Conservation (phyloP, 2,329 filamentous ascomycete genomes). For the Exophiala alcalophila region DNA sequence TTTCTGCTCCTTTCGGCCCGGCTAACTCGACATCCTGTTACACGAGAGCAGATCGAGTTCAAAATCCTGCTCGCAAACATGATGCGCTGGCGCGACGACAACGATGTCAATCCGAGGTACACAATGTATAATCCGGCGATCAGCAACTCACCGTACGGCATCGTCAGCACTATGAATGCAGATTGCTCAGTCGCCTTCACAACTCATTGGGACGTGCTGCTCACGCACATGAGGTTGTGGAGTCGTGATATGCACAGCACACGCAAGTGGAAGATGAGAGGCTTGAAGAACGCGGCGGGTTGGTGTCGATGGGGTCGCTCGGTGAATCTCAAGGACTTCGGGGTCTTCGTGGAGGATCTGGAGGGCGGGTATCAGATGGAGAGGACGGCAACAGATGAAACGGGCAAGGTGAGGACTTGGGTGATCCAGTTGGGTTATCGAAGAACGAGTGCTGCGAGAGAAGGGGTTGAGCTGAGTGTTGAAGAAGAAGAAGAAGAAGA, state of each 20-base stretch:
- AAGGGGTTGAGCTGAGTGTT: not conserved
- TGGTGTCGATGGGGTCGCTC: constrained; percentile 14
- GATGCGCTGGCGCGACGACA: constrained; percentile 14
- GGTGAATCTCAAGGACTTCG: not conserved
- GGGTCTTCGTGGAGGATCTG: constrained; percentile 9
- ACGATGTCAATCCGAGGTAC: no score
- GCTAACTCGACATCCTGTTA: no score
- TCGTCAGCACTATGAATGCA: not conserved
- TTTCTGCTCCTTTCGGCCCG: no score
- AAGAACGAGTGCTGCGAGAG: not conserved
- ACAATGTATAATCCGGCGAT: no score
- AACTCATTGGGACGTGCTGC: constrained; percentile 15
- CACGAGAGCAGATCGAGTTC: constrained; percentile 3
- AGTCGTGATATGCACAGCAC: constrained; percentile 9
- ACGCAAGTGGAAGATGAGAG: constrained; percentile 12
- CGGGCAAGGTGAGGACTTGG: not conserved
- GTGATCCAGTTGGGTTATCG: constrained; percentile 13
- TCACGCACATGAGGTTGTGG: constrained; percentile 6
- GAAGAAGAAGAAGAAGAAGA: not conserved
- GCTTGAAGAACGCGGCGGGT: constrained; percentile 7
- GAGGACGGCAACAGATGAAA: constrained; percentile 2
- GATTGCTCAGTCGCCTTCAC: not conserved
- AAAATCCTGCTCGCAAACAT: constrained; percentile 13
- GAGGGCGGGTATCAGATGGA: constrained; percentile 8
- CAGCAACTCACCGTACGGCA: not conserved